phyloP scores from a whole-genome alignment of 306 rosid genomes.

The Hylodesmum podocarpum region DNA sequence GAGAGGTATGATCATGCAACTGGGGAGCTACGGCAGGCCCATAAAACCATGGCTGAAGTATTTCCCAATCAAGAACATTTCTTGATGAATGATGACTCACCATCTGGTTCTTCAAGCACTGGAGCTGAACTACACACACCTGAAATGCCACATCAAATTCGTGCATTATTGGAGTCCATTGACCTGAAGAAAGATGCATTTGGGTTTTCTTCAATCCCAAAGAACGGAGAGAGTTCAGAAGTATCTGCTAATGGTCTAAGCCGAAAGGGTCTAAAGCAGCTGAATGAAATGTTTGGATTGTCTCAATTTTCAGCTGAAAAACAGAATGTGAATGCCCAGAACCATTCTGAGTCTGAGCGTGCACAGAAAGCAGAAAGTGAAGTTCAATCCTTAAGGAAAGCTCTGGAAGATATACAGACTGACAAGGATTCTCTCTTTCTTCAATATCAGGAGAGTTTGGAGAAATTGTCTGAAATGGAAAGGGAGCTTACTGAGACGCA shows the following conservation, averaged over 20 bases:
- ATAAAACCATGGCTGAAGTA: constrained; percentile 89
- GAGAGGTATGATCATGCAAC: constrained; percentile 99
- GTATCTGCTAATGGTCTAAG: constrained; percentile 41
- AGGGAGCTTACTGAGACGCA: constrained; percentile 58
- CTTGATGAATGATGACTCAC: constrained; percentile 60
- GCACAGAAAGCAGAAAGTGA: constrained; percentile 61
- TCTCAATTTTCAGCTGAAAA: constrained; percentile 48
- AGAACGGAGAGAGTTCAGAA: constrained; percentile 43
- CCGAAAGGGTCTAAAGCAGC: constrained; percentile 78
- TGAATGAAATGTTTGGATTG: constrained; percentile 52
- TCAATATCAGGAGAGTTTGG: constrained; percentile 69
- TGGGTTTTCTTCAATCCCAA: constrained; percentile 49
- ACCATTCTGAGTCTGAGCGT: constrained; percentile 47
- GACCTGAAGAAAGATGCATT: constrained; percentile 54
- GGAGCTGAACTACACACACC: constrained; percentile 62
- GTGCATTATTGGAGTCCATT: constrained; percentile 51
- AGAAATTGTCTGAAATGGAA: constrained; percentile 67
- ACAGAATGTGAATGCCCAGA: constrained; percentile 44
- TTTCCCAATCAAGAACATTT: constrained; percentile 81
- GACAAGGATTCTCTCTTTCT: constrained; percentile 78
- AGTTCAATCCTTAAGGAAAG: constrained; percentile 61
- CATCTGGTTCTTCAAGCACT: constrained; percentile 56
- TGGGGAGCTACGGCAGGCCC: constrained; percentile 91
- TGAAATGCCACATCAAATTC: constrained; percentile 53
- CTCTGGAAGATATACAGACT: constrained; percentile 58